Base-by-base conservation (phyloP, 352 stramenopile species). In the Stephanocyclus meneghinianus region DNA sequence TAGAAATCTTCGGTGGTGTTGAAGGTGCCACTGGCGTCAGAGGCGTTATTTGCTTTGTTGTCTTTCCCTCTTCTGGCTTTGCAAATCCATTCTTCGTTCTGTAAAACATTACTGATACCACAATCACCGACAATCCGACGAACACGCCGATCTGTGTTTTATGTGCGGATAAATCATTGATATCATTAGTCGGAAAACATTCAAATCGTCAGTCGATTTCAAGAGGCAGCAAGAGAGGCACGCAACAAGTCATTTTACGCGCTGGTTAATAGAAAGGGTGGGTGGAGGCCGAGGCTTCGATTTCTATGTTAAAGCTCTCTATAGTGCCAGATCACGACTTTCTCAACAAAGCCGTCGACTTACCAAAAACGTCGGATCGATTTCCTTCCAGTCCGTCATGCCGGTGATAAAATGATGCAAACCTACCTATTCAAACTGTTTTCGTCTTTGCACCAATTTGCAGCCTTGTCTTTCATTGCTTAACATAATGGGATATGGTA, bases 111-210 rank as follows among this genome's bases (percentile, higher is more conserved):
- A 74, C 26, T 21, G 62, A 37, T 3, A 56, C 56, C 7, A 15
- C 56, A 53, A 80, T 62, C 32, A 74, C 63, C 18, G 55, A 44
- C n/a, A 63, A 56, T 2, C 71, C 64, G 53, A 74, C 56, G 13
- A 80, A 35, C 21, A 74, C 71, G 15, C 57, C 59, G 47, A 70
- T 50, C 69, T 76, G 32, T 32, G 13, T 15, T 35, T 56, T 35
- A 65, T 51, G 35, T 30, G 26, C 26, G 5, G 35, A 68, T 26
- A 45, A 45, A 42, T 8, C 35, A 45, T 18, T 4, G 26, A 47
- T 47, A 45, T 9, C 1, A 21, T 45, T 47, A 0, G 21, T 45
- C 45, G 35, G 6, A 47, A 13, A 21, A 63, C n/a, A 21, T 53
- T 21, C 5, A 53, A 10, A 21, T 18, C 11, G 16, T 44, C 21